Base-by-base conservation (phyloP, 164 flowering plant genomes). In the Macadamia tetraphylla region DNA sequence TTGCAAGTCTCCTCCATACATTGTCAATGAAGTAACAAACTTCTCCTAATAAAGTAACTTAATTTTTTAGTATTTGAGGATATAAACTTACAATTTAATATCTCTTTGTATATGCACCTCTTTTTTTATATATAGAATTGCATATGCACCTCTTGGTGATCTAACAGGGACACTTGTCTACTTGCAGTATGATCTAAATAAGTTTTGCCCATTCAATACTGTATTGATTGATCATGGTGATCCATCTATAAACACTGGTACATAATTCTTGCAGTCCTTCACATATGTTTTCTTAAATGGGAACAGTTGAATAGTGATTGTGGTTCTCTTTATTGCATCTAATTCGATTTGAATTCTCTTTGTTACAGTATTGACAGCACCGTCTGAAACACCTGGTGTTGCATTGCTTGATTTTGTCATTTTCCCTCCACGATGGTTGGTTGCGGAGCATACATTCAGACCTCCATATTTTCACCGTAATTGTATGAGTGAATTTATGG, bases 401-500 rank as follows among this genome's bases (percentile, higher is more conserved):
- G 98, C 98, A 7, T 73, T 94, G 78, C 96, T 94, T 68, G 98
- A 94, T 80, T 94, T 91, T 82, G 95, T 94, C 72, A 88, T 94
- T 71, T 94, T 94, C 77, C 97, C 98, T 62, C 98, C 97, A 0
- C 74, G 96, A 56, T 94, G 98, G 97, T 73, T 90, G 85, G 96
- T 90, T 71, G 96, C 98, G 29, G 98, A 91, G 78, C 93, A 91
- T 69, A 94, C 98, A 51, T 94, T 91, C 67, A 85, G 98, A 56
- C 97, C 98, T 70, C 98, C 97, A 29, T 94, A 94, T 76, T 91
- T 88, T 73, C 98, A 94, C 74, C 95, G 96, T 51, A 94, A 94
- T 69, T 94, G 97, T 63, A 94, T 94, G 98, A 94, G 92, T 71
- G 98, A 94, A 79, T 94, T 94, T 66, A 94, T 94, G 98, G 98